Base-by-base conservation (phyloP, 306 rosid genomes). In the Purshia tridentata region DNA sequence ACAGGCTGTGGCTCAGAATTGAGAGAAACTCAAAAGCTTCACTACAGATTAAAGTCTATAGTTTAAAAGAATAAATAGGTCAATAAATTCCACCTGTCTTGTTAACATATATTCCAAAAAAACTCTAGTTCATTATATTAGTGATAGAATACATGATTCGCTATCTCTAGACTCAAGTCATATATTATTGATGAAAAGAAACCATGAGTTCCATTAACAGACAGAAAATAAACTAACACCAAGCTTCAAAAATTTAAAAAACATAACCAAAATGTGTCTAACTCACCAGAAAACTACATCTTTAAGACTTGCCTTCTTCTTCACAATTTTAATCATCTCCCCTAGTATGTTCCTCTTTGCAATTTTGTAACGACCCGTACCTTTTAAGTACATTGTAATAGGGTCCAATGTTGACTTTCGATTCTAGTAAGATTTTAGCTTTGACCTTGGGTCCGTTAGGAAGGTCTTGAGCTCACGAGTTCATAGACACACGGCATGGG, bases 271-370 rank as follows among this genome's bases (percentile, higher is more conserved):
- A 47, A 65, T 47, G 54, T 71, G n/a, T 37, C 3, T 70, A 23
- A 51, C 4, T 63, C 56, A 69, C 58, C 37, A 58, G 60, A 37
- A 44, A 74, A 61, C 62, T 22, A 39, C 20, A 67, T 16, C 19
- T 42, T 51, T 11, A 9, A 61, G 9, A 72, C 87, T 76, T 81
- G 90, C 99, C 99, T 90, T 95, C 88, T 95, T 95, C 85, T 79
- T 90, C 69, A 95, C 95, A 42, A 91, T 86, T 87, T 95, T 95
- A 72, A 87, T 83, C 99, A 95, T 91, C 87, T 95, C 99, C 57
- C 88, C 99, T 69, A 95, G 76, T 72, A 95, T 18, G 75, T 87
- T 87, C 84, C 88, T 88, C 82, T 95, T 98, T 10, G 90, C 92
- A 83, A 95, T 92, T 85, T 95, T n/a, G n/a, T n/a, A n/a, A n/a